A percentile compares a stretch with the other conserved stretches of the same genome.
phyloP scores from a whole-genome alignment of 257 asterid genomes.

The Solanum tacnaense region DNA sequence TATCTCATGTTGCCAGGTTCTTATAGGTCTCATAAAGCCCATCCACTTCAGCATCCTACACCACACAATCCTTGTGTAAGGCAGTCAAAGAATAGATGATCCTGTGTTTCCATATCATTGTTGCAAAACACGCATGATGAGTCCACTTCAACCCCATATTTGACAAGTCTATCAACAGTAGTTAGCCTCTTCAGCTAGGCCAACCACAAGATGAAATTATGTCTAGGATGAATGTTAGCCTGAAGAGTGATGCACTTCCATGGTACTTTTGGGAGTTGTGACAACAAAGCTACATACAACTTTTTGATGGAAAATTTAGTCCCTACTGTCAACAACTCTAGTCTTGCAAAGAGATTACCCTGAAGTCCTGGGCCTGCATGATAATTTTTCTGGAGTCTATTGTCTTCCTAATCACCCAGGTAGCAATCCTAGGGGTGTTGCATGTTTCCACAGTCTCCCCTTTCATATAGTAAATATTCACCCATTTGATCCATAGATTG shows the following conservation, averaged over 20 bases:
- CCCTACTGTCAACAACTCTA: not conserved
- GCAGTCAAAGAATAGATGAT: not conserved
- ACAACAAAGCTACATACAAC: not conserved
- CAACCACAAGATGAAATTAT: not conserved
- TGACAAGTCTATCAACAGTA: not conserved
- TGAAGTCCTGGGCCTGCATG: not conserved
- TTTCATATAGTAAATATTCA: not conserved
- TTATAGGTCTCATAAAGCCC: not conserved
- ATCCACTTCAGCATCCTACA: not conserved
- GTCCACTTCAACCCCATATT: not conserved
- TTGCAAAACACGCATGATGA: not conserved
- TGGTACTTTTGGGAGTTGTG: not conserved
- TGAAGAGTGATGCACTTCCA: not conserved
- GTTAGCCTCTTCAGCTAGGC: not conserved
- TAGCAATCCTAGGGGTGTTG: not conserved
- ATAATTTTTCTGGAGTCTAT: not conserved
- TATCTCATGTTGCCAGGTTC: not conserved
- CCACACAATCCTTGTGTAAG: not conserved
- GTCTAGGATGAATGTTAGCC: not conserved
- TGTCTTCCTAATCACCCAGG: not conserved
- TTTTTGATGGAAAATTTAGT: not conserved
- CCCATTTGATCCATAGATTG: not conserved
- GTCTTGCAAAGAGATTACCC: not conserved
- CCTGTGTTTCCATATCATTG: not conserved
- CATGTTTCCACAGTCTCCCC: not conserved